phyloP scores from a whole-genome alignment of 2,329 filamentous ascomycete genomes.

The Orbilia quercus region DNA sequence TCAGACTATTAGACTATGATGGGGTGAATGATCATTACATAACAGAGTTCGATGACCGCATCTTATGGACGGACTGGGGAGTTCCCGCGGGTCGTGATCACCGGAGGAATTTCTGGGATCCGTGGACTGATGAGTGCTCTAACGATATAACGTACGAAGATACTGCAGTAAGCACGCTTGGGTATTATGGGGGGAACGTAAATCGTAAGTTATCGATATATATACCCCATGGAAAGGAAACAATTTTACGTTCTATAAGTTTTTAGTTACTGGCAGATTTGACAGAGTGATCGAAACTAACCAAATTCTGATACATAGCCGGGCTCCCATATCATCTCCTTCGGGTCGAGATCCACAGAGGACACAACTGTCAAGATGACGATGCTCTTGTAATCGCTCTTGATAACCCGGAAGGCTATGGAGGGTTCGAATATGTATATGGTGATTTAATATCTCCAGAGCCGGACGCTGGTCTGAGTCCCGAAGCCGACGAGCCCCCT shows the following conservation, averaged over 20 bases:
- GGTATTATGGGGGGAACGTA: slow-evolving; percentile 19
- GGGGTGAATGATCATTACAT: not conserved
- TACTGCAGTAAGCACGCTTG: slow-evolving; percentile 6
- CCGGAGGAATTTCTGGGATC: slow-evolving; percentile 14
- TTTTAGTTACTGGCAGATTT: too few relatives aligned
- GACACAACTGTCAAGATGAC: slow-evolving; percentile 27
- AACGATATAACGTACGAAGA: slow-evolving; percentile 16
- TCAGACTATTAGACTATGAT: not conserved
- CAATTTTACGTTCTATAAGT: too few relatives aligned
- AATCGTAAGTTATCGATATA: slow-evolving; percentile 32
- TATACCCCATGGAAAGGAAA: too few relatives aligned
- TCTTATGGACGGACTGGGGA: slow-evolving; percentile 29
- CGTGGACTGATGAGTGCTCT: slow-evolving; percentile 17
- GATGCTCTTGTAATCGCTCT: slow-evolving; percentile 24
- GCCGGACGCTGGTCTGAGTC: too few relatives aligned
- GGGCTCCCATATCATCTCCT: slow-evolving; percentile 12
- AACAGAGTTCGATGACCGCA: not conserved
- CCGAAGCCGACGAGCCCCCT: not conserved
- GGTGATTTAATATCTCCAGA: not conserved
- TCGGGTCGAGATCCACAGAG: slow-evolving; percentile 42
- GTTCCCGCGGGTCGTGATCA: not conserved
- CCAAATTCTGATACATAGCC: slow-evolving; percentile 7
- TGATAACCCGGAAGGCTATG: slow-evolving; percentile 20
- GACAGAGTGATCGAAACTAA: not conserved
- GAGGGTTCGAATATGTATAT: not conserved